Evolutionary conservation across 768 basidiomycete genomes (phyloP).

Genomic region (Trametes coccinea): DNA sequence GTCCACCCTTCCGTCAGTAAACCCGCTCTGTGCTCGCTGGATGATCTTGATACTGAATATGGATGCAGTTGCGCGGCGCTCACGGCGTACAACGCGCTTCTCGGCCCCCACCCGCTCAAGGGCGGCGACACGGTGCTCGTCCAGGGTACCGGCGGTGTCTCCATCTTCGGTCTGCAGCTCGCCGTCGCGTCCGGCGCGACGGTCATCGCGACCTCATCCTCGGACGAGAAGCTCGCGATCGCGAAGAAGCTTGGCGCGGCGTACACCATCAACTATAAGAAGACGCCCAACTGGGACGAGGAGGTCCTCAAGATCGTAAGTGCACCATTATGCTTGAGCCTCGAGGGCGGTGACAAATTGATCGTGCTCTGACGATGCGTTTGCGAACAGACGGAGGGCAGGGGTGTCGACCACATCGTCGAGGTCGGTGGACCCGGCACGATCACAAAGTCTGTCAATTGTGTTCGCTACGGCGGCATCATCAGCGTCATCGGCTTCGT

Average conservation of each 20-base stretch:
- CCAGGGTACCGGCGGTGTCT: constrained; percentile 58
- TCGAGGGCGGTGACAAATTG: background rate
- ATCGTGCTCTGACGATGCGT: background rate
- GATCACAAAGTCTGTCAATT: constrained; percentile 43
- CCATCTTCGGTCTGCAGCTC: constrained; percentile 58
- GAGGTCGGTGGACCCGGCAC: constrained; percentile 61
- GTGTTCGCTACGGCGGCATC: constrained; percentile 43
- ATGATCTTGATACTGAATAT: background rate
- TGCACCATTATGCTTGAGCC: background rate
- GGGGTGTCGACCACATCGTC: constrained; percentile 36
- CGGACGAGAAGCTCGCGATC: constrained; percentile 59
- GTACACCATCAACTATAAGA: constrained; percentile 64
- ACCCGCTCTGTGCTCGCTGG: too few species aligned
- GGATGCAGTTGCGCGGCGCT: constrained; percentile 52
- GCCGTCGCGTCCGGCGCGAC: constrained; percentile 62
- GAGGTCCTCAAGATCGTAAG: constrained; percentile 48
- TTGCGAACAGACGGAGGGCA: constrained; percentile 29
- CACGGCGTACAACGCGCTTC: constrained; percentile 63
- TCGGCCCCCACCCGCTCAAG: constrained; percentile 50
- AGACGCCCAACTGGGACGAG: constrained; percentile 56
- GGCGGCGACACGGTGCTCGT: constrained; percentile 61
- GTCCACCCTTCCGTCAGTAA: constrained; percentile 58
- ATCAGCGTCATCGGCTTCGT: constrained; percentile 55
- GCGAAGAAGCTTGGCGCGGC: constrained; percentile 53
- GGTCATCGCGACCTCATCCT: constrained; percentile 68